Conservation (phyloP, 345 rosid genomes). For the Citrus trifoliata region DNA sequence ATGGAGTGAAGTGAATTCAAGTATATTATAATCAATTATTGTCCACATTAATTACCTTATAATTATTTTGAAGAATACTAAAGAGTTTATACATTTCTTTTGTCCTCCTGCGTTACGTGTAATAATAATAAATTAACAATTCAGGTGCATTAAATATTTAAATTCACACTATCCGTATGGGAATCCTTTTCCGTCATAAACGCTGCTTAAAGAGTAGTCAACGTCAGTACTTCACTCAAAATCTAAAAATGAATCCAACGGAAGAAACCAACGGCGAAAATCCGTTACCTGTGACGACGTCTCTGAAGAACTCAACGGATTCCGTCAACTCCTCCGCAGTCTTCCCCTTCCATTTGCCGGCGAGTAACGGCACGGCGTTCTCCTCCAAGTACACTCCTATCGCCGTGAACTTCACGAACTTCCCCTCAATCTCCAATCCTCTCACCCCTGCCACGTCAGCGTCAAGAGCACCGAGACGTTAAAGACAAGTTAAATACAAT, state of each 20-base stretch:
- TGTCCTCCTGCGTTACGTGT: no score
- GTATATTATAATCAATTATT: background rate
- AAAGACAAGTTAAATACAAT: background rate
- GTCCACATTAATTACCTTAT: background rate
- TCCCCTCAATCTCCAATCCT: conserved; percentile 74
- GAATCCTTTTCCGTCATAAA: no score
- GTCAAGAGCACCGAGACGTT: background rate
- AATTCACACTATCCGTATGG: no score
- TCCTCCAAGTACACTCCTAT: conserved; percentile 77
- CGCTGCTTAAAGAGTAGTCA: no score
- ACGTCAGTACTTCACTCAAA: background rate
- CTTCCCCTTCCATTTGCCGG: conserved; percentile 73
- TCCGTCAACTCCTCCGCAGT: conserved; percentile 44
- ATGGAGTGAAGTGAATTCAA: no score
- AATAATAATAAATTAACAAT: no score
- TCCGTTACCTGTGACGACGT: conserved; percentile 66
- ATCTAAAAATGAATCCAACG: background rate
- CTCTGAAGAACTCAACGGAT: conserved; percentile 70
- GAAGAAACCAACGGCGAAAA: background rate
- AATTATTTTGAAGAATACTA: background rate
- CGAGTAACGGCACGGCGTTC: conserved; percentile 45
- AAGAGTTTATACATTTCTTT: no score
- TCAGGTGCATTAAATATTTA: no score
- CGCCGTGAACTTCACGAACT: conserved; percentile 69
- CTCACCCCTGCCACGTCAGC: conserved; percentile 52